Evolutionary conservation across 345 rosid genomes (phyloP).

Genomic region (Dimocarpus longan): DNA sequence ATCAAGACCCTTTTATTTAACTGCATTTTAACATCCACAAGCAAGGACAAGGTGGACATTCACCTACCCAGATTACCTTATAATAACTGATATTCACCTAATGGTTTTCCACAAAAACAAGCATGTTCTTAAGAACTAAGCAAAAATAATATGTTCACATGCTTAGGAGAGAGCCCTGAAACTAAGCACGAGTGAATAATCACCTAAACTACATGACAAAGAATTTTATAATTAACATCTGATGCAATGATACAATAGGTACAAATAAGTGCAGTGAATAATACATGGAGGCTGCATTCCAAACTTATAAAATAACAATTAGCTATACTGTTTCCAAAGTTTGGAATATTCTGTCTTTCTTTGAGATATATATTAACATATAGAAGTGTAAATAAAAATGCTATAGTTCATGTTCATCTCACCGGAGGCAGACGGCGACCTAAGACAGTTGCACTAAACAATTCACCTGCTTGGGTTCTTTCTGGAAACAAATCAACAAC

Average conservation of each 20-base stretch:
- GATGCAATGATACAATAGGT: neutral
- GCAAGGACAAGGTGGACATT: neutral
- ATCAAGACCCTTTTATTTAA: neutral
- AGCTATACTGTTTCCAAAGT: conserved; percentile 1
- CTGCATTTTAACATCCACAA: neutral
- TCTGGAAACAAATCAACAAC: conserved; percentile 56
- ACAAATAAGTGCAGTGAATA: neutral
- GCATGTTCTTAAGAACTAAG: neutral
- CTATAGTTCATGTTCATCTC: conserved; percentile 30
- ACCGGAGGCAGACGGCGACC: conserved; percentile 62
- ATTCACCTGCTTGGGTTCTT: conserved; percentile 72
- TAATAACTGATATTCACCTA: neutral
- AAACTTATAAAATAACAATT: neutral
- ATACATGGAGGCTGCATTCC: neutral
- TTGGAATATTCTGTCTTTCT: neutral
- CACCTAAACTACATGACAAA: neutral
- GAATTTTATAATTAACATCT: conserved; percentile 3
- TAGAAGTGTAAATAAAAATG: conserved; percentile 9
- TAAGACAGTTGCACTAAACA: conserved; percentile 61
- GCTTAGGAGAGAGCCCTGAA: neutral
- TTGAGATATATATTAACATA: neutral
- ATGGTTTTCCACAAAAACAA: neutral
- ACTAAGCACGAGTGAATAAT: neutral
- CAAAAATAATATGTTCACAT: neutral
- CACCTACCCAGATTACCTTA: neutral